Conservation (phyloP, 176 grass and related monocot genomes). For the Sorghum bicolor region Sorghum_bicolor_NCBIv3 NC_012872.2:57272501-57273000, state of each 20-base stretch:
- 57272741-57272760: not conserved
- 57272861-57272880: not conserved
- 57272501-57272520: too few relatives aligned
- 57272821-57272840: not conserved
- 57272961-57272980: not conserved
- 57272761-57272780: not conserved
- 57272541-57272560: too few relatives aligned
- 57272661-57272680: too few relatives aligned
- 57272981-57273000: not conserved
- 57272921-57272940: not conserved
- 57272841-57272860: not conserved
- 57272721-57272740: not conserved
- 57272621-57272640: too few relatives aligned
- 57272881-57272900: too few relatives aligned
- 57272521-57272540: too few relatives aligned
- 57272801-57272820: not conserved
- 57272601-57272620: too few relatives aligned
- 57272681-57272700: too few relatives aligned
- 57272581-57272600: too few relatives aligned
- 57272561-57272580: too few relatives aligned
- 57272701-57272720: too few relatives aligned
- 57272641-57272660: too few relatives aligned
- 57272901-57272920: not conserved
- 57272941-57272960: not conserved
- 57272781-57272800: not conserved